Base-by-base conservation (phyloP, 2,329 filamentous ascomycete species). In the Penicillium fuscoglaucum region DNA sequence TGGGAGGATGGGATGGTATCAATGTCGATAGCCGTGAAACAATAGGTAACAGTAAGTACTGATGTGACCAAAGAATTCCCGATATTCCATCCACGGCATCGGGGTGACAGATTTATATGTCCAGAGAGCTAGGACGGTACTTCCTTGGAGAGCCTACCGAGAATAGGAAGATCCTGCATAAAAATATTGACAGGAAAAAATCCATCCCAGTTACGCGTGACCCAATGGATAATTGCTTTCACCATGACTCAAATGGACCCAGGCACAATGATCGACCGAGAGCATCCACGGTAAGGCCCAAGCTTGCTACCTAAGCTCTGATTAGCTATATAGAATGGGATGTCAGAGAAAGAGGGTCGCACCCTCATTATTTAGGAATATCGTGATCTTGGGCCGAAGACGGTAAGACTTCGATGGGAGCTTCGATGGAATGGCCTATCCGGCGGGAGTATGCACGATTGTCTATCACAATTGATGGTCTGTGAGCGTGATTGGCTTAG, bases 231-330 rank as follows among this genome's bases (percentile, higher is more conserved):
- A 49, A 59, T 49, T 66, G 63, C 57, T 65, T 64, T 68, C 64
- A 66, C 67, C 53, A 66, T 70, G 63, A 66, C 61, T 67, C 63
- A 64, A 64, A 58, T 39, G 28, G 62, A 62, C 59, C 66, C 61
- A 68, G 61, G 62, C 62, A 60, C 50, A 26, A 55, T 52, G 59
- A 53, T 41, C 40, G 28, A 37, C 47, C 50, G 61, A 51, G 61
- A 68, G 52, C 61, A 66, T 63, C 67, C 68, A 68, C 55, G 64
- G 67, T 61, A 66, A 39, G 49, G 56, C 19, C 59, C 55, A 58
- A 55, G 55, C 62, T 67, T 62, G 58, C 61, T 63, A 68, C 58
- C 51, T 51, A 37, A 47, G 12, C 12, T 33, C 31, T 33, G 31
- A 15, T 33, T 33, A 33, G 31, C 12, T 33, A 15, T 33, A 33